Conservation (phyloP, 139 green algal genomes). For the Micractinium sp. region DNA sequence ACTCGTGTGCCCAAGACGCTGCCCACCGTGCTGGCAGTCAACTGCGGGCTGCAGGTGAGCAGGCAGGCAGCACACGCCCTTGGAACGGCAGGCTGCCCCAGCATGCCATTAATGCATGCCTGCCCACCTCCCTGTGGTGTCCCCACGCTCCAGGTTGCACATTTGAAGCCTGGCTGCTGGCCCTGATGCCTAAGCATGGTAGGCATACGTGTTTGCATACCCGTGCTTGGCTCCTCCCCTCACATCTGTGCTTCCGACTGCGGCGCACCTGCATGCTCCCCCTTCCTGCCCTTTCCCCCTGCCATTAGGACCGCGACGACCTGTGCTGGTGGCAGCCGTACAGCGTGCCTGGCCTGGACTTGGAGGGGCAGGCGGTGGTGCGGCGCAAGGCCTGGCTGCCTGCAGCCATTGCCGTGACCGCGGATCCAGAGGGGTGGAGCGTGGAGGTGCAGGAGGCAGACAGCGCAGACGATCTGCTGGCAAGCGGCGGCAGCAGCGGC, state of each 20-base stretch:
- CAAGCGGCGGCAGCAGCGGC: conserved; percentile 31
- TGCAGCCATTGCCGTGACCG: conserved; percentile 6
- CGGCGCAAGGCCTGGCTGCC: conserved; percentile 36
- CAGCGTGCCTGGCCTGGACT: background rate
- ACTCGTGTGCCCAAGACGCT: conserved; percentile 56
- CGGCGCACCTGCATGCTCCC: background rate
- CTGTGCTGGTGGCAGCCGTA: conserved; percentile 66
- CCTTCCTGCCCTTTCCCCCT: background rate
- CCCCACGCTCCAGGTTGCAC: too few species aligned
- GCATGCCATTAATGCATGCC: too few species aligned
- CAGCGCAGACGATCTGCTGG: conserved; percentile 26
- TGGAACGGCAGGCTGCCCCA: background rate
- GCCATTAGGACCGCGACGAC: conserved; percentile 52
- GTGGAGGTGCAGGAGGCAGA: conserved; percentile 36
- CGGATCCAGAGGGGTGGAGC: conserved; percentile 20
- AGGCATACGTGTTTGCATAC: too few species aligned
- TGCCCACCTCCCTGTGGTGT: too few species aligned
- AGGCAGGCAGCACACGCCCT: background rate
- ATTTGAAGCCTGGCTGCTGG: too few species aligned
- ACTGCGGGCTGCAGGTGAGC: conserved; percentile 56
- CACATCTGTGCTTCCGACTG: too few species aligned
- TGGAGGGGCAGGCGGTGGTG: background rate
- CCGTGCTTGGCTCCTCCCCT: too few species aligned
- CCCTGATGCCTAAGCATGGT: too few species aligned
- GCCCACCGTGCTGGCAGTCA: conserved; percentile 75